These are phyloP conservation scores for Cucurbita moschata DNA, from an alignment of 306 rosid species.

Conservation along the genomic window DNA sequence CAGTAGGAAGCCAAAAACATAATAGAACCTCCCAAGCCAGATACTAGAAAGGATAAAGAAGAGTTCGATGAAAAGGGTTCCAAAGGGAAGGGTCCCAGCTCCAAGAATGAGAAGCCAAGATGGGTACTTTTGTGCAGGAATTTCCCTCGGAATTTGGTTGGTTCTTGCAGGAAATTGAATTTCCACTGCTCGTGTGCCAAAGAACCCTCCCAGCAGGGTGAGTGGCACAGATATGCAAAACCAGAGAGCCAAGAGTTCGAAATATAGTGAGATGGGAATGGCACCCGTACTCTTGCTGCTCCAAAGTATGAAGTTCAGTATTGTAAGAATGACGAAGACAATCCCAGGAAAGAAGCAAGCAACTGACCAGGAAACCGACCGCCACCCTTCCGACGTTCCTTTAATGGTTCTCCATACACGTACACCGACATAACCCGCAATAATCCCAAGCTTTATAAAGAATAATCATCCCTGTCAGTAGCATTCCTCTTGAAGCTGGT, in stretches of 20 bases:
- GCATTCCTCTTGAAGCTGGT: slow-evolving; percentile 76
- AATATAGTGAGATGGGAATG: slow-evolving; percentile 76
- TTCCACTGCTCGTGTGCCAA: slow-evolving; percentile 61
- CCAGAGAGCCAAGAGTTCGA: slow-evolving; percentile 72
- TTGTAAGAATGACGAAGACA: slow-evolving; percentile 61
- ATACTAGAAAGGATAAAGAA: slow-evolving; percentile 96
- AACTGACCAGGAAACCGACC: slow-evolving; percentile 59
- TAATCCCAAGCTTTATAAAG: slow-evolving; percentile 71
- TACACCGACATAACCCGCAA: slow-evolving; percentile 86
- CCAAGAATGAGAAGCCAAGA: slow-evolving; percentile 98
- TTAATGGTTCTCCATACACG: slow-evolving; percentile 84
- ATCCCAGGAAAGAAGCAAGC: slow-evolving; percentile 94
- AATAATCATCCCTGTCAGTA: slow-evolving; percentile 85
- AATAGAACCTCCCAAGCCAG: slow-evolving; percentile 96
- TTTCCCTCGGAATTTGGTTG: slow-evolving; percentile 91
- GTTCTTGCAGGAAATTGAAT: slow-evolving; percentile 79
- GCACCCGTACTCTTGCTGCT: slow-evolving; percentile 92
- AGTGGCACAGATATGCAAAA: slow-evolving; percentile 95
- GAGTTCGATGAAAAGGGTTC: slow-evolving; percentile 93
- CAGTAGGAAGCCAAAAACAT: slow-evolving; percentile 80
- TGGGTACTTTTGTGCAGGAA: slow-evolving; percentile 80
- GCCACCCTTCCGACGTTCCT: slow-evolving; percentile 90
- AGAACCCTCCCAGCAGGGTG: slow-evolving; percentile 76
- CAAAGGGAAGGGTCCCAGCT: slow-evolving; percentile 93
- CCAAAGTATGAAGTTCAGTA: slow-evolving; percentile 80